phyloP scores from a whole-genome alignment of 163 green algal genomes.

The Picocystis sp. region DNA sequence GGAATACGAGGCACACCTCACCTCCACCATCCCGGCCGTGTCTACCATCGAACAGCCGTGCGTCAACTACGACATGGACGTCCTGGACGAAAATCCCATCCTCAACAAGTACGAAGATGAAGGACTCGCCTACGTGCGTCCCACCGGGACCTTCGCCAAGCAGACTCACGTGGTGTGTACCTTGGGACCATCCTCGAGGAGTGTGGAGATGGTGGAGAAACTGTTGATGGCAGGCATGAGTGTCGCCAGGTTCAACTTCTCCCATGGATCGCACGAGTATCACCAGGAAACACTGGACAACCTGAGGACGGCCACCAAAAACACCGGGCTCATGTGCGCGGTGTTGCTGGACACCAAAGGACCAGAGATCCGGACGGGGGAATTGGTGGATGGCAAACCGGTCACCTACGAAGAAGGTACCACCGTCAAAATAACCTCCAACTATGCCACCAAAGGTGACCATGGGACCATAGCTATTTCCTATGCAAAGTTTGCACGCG shows the following conservation, averaged over 20 bases:
- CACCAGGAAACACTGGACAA: conserved; percentile 33
- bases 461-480: conserved; percentile 25
- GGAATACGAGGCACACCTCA: no score
- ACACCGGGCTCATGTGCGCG: conserved; percentile 13
- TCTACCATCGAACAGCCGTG: no score
- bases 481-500: conserved; percentile 32
- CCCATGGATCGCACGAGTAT: conserved; percentile 28
- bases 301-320: conserved; percentile 23
- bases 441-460: conserved; percentile 6
- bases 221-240: conserved; percentile 27
- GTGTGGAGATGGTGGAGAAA: conserved; percentile 25
- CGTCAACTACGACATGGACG: no score
- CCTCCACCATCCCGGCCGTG: no score
- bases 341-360: conserved; percentile 51
- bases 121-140: no score
- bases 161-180: conserved; percentile 54
- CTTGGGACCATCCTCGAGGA: conserved; percentile 27
- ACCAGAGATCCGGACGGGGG: conserved; percentile 45
- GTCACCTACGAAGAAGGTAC: conserved; percentile 32
- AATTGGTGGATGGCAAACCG: conserved; percentile 30
- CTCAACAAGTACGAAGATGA: no score
- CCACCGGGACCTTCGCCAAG: no score
- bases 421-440: conserved; percentile 28
- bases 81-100: no score
- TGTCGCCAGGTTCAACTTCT: conserved; percentile 35